Evolutionary conservation across 176 grass and related monocot species (phyloP).

Genomic region (Eleusine indica): DNA sequence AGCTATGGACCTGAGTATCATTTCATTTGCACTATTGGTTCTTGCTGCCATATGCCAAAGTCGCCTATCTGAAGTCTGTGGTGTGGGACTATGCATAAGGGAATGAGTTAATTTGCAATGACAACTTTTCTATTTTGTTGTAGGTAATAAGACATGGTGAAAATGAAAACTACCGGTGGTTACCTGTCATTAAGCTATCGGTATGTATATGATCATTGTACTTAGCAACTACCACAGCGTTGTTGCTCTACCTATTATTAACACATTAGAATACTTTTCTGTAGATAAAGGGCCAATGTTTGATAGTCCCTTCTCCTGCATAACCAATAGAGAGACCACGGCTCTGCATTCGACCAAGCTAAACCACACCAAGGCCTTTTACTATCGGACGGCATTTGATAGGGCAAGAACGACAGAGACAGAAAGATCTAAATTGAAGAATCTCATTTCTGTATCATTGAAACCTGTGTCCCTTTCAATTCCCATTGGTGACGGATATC

Average conservation of each 20-base stretch:
- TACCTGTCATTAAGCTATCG: constrained; percentile 21
- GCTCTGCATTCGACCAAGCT: constrained; percentile 14
- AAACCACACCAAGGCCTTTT: constrained; percentile 36
- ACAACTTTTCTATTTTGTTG: constrained; percentile 1
- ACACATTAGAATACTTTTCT: background rate
- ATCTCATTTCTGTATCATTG: constrained; percentile 50
- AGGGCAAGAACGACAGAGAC: constrained; percentile 31
- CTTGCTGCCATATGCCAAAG: too few species aligned
- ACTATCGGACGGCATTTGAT: constrained; percentile 57
- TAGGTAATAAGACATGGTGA: constrained; percentile 2
- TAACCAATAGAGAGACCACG: background rate
- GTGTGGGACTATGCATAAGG: background rate
- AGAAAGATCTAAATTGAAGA: constrained; percentile 39
- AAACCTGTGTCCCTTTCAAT: constrained; percentile 45
- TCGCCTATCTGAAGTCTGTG: too few species aligned
- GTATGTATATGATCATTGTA: background rate
- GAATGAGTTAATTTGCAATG: background rate
- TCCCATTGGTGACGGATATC: constrained; percentile 50
- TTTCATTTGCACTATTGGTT: too few species aligned
- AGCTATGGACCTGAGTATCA: too few species aligned
- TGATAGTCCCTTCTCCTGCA: constrained; percentile 6
- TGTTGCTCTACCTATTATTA: background rate
- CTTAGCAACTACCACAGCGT: background rate
- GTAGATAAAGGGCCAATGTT: constrained; percentile 40
- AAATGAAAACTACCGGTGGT: constrained; percentile 45